Percentiles rank a stretch among this genome's conserved stretches.
Evolutionary conservation across 2,329 filamentous ascomycete genomes (phyloP).

Genomic region (Aspergillus sp.): DNA sequence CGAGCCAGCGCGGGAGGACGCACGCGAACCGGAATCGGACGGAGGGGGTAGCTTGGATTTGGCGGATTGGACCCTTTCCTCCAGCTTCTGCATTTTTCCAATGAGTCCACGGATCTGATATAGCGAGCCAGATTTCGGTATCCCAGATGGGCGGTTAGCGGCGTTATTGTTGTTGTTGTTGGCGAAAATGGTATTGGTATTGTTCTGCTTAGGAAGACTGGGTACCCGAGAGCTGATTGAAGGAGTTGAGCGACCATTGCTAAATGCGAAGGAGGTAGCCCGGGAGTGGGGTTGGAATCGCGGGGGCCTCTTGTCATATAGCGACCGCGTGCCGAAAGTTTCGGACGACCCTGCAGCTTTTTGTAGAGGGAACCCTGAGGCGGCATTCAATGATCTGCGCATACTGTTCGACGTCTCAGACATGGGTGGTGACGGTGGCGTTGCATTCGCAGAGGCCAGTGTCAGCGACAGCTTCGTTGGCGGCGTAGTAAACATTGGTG

Average conservation of each 20-base stretch:
- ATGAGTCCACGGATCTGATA: conserved; percentile 92
- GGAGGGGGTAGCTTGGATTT: conserved; percentile 89
- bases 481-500: conserved; percentile 84
- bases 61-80: conserved; percentile 87
- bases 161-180: conserved; percentile 25
- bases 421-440: conserved; percentile 90
- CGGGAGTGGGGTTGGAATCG: conserved; percentile 51
- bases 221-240: conserved; percentile 40
- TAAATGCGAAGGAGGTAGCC: conserved; percentile 60
- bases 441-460: conserved; percentile 65
- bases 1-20: conserved; percentile 68
- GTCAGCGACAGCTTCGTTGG: conserved; percentile 67
- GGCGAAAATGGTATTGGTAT: conserved; percentile 19
- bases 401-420: conserved; percentile 75
- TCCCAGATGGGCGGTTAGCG: conserved; percentile 41
- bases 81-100: conserved; percentile 94
- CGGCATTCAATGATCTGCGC: conserved; percentile 53
- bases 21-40: conserved; percentile 71
- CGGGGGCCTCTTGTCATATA: conserved; percentile 43
- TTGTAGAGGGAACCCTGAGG: conserved; percentile 48
- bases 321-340: conserved; percentile 55
- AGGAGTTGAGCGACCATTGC: conserved; percentile 47
- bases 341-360: conserved; percentile 47
- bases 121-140: conserved; percentile 69
- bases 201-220: conserved; percentile 26